Percentiles rank a stretch among this genome's conserved stretches.
Conservation (phyloP, 2,329 filamentous ascomycete genomes). For the Aspergillus arachidicola region DNA sequence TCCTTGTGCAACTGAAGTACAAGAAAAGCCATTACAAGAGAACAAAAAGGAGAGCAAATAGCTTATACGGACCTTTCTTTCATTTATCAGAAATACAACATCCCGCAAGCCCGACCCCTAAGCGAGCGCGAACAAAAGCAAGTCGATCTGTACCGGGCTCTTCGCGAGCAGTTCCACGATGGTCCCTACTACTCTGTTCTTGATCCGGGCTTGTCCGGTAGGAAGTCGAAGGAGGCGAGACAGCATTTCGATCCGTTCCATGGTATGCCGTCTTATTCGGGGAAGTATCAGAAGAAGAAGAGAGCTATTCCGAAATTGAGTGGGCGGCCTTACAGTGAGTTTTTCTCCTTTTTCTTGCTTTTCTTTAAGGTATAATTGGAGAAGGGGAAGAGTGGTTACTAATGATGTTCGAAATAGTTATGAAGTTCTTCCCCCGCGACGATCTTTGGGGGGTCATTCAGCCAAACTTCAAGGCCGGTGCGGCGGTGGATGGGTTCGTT, state of each 20-base stretch:
- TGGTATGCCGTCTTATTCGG: slow-evolving; percentile 62
- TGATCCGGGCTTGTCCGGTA: slow-evolving; percentile 36
- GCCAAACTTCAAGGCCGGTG: slow-evolving; percentile 43
- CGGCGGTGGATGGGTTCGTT: slow-evolving; percentile 33
- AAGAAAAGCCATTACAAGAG: background rate
- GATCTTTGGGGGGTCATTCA: slow-evolving; percentile 59
- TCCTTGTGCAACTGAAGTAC: background rate
- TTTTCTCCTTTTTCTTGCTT: background rate
- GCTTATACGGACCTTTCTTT: background rate
- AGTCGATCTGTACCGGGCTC: slow-evolving; percentile 53
- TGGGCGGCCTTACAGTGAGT: slow-evolving; percentile 58
- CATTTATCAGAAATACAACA: slow-evolving; percentile 39
- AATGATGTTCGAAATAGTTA: slow-evolving; percentile 41
- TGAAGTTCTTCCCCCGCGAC: slow-evolving; percentile 60
- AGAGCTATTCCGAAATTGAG: slow-evolving; percentile 58
- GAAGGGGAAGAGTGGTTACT: background rate
- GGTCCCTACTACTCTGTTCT: slow-evolving; percentile 63
- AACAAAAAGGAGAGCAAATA: no score
- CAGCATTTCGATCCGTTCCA: slow-evolving; percentile 63
- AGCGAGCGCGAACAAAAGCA: slow-evolving; percentile 48
- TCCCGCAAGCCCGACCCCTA: slow-evolving; percentile 37
- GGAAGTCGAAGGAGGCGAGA: slow-evolving; percentile 37
- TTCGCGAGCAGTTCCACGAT: slow-evolving; percentile 60
- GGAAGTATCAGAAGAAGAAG: slow-evolving; percentile 60
- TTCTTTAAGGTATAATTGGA: background rate